Evolutionary conservation across 257 asterid species (phyloP).

Genomic region (Lavandula angustifolia): DNA sequence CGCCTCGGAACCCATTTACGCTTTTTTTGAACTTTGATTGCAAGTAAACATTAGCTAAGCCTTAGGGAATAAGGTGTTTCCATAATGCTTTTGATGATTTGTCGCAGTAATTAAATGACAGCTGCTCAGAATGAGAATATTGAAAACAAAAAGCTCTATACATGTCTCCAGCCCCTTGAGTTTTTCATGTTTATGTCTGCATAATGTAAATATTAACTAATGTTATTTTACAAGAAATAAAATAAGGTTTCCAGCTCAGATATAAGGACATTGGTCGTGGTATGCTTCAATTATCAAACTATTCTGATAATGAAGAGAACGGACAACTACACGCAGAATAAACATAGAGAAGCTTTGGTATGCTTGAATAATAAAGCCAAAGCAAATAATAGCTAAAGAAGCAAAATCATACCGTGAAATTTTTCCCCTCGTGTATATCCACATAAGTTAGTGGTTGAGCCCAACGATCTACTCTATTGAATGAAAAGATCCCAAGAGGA

Average conservation of each 20-base stretch:
- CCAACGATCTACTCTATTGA: slow-evolving; percentile 82
- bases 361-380: slow-evolving; percentile 9
- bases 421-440: slow-evolving; percentile 70
- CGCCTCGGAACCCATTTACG: too few relatives aligned
- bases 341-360: background rate
- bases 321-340: slow-evolving; percentile 18
- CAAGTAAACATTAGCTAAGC: background rate
- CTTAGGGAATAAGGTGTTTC: background rate
- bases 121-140: background rate
- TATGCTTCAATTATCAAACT: slow-evolving; percentile 8
- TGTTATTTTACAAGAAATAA: background rate
- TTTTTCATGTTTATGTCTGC: slow-evolving; percentile 4
- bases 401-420: slow-evolving; percentile 63
- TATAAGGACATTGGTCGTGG: background rate
- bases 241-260: slow-evolving; percentile 6
- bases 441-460: slow-evolving; percentile 87
- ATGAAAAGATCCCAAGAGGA: slow-evolving; percentile 59
- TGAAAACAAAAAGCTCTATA: slow-evolving; percentile 6
- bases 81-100: background rate
- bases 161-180: background rate
- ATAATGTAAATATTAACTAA: background rate
- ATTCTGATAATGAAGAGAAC: slow-evolving; percentile 12
- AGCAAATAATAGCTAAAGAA: slow-evolving; percentile 18
- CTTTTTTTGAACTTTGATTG: too few relatives aligned
- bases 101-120: slow-evolving; percentile 21